Base-by-base conservation (phyloP, 2,329 filamentous ascomycete species). In the Aspergillus fructus region DNA sequence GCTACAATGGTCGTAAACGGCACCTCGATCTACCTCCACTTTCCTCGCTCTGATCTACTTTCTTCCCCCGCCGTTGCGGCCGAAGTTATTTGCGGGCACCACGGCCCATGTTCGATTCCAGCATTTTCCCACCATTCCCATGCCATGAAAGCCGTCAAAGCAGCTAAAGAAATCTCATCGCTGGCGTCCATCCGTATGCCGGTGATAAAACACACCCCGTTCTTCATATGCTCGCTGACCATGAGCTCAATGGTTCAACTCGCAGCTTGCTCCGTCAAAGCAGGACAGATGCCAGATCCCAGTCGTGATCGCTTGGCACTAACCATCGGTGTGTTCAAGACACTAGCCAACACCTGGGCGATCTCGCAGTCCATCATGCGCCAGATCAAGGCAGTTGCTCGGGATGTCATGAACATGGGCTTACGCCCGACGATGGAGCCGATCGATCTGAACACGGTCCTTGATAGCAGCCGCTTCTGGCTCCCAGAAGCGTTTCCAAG, bases 171-270 rank as follows among this genome's bases (percentile, higher is more conserved):
- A 53, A 88, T 96, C 60, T 89, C 88, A 59, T 88, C 89, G 1
- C 84, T 96, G 46, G 89, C 90, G 0, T 85, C 88, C 4, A 72
- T 74, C 56, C 72, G 71, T 15, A 64, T 69, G 53, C 83, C 87
- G 0, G 78, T 93, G 2, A 81, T 88, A 4, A 85, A 85, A 33
- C 91, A 96, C 74, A 92, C 86, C 0, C 90, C 91, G 57, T 93
- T 93, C 74, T 92, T 94, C 76, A 90, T 88, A 34, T 94, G 90
- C 69, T 87, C 89, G 40, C 79, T 94, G 49, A 90, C 90, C 1
- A 79, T 93, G 53, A 89, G 88, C 17, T 90, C 90, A 6, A 89
- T 93, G 64, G 89, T 93, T 4, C 90, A 94, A 67, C 81, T 96
- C 23, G 90, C 88, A 55, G 90, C 89, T 61, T 96, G 91, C 85